Conservation (phyloP, 805 yeast species). For the Kodamaea lidongshanica region DNA sequence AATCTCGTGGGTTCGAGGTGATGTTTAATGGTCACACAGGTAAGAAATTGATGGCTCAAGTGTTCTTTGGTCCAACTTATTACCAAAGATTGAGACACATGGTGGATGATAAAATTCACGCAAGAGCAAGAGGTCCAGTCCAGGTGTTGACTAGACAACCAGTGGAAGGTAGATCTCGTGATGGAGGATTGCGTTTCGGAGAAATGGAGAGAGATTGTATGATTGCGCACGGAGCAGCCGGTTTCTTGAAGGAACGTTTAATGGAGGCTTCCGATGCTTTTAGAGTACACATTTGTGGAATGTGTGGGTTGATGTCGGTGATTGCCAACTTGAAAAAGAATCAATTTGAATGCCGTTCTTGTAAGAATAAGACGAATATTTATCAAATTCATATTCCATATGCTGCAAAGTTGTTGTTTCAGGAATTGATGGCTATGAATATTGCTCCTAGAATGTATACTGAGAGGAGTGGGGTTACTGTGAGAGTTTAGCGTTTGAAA, state of each 20-base stretch:
- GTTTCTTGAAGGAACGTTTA: constrained; percentile 92
- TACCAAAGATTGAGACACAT: constrained; percentile 98
- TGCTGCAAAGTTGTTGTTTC: constrained; percentile 97
- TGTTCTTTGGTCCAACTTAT: constrained; percentile 98
- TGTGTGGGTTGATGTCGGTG: constrained; percentile 97
- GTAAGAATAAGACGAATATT: constrained; percentile 97
- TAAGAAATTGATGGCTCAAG: constrained; percentile 94
- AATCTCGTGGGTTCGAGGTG: constrained; percentile 96
- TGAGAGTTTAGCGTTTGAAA: constrained; percentile 5
- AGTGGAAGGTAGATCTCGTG: constrained; percentile 98
- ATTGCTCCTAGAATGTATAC: constrained; percentile 95
- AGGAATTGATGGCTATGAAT: constrained; percentile 99
- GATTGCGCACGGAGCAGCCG: constrained; percentile 99
- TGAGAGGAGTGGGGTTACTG: constrained; percentile 44
- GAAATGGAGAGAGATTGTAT: constrained; percentile 99
- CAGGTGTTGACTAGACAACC: constrained; percentile 98
- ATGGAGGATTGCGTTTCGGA: constrained; percentile 98
- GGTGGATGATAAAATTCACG: constrained; percentile 99
- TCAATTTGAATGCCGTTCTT: constrained; percentile 97
- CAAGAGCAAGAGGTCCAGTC: constrained; percentile 98
- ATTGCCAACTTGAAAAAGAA: constrained; percentile 96
- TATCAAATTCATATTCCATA: constrained; percentile 97
- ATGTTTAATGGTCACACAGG: constrained; percentile 99
- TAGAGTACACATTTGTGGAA: constrained; percentile 96
- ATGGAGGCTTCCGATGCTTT: constrained; percentile 99